These are phyloP conservation scores for Lipomyces sp. DNA, from an alignment of 805 yeast genomes.

Conservation along the genomic window DNA sequence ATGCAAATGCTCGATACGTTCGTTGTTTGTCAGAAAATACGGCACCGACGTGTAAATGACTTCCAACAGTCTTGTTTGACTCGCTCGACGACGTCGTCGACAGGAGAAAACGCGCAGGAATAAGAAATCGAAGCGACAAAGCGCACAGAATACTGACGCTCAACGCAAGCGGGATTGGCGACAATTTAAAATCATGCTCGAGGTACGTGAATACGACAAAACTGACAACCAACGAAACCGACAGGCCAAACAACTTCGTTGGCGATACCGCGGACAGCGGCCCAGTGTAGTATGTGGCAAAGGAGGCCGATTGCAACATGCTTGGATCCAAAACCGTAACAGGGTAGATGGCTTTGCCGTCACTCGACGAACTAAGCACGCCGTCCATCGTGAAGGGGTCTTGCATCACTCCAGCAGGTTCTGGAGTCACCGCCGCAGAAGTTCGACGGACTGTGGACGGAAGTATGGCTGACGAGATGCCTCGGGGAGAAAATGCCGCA, in stretches of 20 bases:
- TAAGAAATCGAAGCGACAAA: slow-evolving; percentile 20
- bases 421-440: slow-evolving; percentile 27
- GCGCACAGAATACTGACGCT: slow-evolving; percentile 19
- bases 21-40: slow-evolving; percentile 29
- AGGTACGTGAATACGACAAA: slow-evolving; percentile 20
- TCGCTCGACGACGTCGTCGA: slow-evolving; percentile 13
- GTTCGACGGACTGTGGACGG: slow-evolving; percentile 26
- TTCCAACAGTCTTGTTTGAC: slow-evolving; percentile 16
- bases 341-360: slow-evolving; percentile 7
- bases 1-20: slow-evolving; percentile 24
- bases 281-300: slow-evolving; percentile 29
- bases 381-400: slow-evolving; percentile 2
- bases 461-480: slow-evolving; percentile 15
- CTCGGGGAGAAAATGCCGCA: slow-evolving; percentile 10
- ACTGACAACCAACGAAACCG: slow-evolving; percentile 20
- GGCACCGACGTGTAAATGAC: slow-evolving; percentile 21
- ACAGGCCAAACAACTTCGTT: slow-evolving; percentile 14
- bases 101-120: slow-evolving; percentile 18
- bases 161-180: slow-evolving; percentile 23
- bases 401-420: too few relatives aligned
- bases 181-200: slow-evolving; percentile 12
- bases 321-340: slow-evolving; percentile 14
- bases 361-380: slow-evolving; percentile 5
- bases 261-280: slow-evolving; percentile 26
- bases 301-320: slow-evolving; percentile 15